Evolutionary conservation across 2,329 filamentous ascomycete genomes (phyloP).

Genomic region (Calycina herbarum): DNA sequence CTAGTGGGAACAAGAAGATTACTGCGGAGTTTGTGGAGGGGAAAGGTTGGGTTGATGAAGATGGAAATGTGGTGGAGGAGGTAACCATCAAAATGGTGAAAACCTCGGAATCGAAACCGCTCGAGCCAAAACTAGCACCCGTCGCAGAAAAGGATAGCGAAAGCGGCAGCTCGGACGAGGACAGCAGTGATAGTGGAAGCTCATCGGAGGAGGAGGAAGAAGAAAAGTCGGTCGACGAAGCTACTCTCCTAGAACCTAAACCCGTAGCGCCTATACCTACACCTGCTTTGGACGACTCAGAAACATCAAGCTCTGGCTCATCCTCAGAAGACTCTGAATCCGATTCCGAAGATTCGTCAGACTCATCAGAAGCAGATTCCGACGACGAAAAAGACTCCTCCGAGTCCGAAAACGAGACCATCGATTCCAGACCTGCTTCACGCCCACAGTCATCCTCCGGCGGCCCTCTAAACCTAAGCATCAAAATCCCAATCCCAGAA

Average conservation of each 20-base stretch:
- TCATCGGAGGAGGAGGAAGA: conserved; percentile 24
- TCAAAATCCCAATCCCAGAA: conserved; percentile 43
- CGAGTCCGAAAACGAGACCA: conserved; percentile 20
- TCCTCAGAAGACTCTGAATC: conserved; percentile 25
- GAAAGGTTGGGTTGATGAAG: conserved; percentile 82
- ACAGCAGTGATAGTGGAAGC: conserved; percentile 25
- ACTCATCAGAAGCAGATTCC: conserved; percentile 12
- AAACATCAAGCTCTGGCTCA: conserved; percentile 30
- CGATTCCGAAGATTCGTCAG: conserved; percentile 9
- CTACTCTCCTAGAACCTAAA: background rate
- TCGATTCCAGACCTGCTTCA: conserved; percentile 21
- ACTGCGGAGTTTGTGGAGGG: conserved; percentile 73
- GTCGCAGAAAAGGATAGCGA: conserved; percentile 16
- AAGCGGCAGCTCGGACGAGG: conserved; percentile 11
- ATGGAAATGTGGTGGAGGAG: conserved; percentile 72
- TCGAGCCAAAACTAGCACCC: conserved; percentile 22
- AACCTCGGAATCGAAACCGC: conserved; percentile 8
- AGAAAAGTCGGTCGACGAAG: conserved; percentile 15
- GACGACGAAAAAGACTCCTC: conserved; percentile 13
- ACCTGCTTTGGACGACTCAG: conserved; percentile 17
- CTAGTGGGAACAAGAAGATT: conserved; percentile 46
- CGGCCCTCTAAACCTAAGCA: conserved; percentile 52
- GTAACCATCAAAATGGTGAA: conserved; percentile 32
- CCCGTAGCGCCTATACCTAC: background rate
- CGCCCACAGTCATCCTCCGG: conserved; percentile 47